Base-by-base conservation (phyloP, 768 basidiomycete species). In the Xanthoconium stramineum region DNA sequence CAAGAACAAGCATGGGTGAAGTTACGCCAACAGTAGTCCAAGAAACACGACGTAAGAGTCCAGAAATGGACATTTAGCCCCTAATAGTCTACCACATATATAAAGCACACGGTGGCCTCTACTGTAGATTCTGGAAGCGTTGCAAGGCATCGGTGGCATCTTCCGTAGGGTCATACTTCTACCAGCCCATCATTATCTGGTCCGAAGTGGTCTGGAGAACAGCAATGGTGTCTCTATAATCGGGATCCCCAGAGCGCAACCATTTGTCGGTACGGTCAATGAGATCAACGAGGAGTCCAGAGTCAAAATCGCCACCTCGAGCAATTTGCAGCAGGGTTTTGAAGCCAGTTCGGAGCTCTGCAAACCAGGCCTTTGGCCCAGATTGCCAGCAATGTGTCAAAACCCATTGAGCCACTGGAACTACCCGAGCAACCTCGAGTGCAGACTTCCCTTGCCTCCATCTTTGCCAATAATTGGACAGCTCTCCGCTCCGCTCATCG, bases 41-140 rank as follows among this genome's bases (percentile, higher is more conserved):
- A 56, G 57, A 54, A 55, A 58, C 51, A 57, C 57, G 52, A 68
- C 62, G 57, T 61, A 63, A 61, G 33, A 48, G 17, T 28, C 59
- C 64, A 50, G 0, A 60, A 63, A 57, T 52, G 56, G 69, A 35
- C 47, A 59, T 55, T 39, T 55, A 50, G 40, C 68, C 59, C 52
- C 52, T 53, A 30, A 11, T 28, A 35, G 33, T 6, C 33, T 12
- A 35, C 33, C 33, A 12, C 24, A 24, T 24, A 24, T 24, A 24
- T 4, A 24, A 24, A 24, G 4, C 24, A 24, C 24, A 24, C 24
- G 24, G 24, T 24, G 24, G 24, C 2, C 2, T 24, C 24, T 24
- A 24, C 24, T 24, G 24, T 24, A 4, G 24, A 24, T 24, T 24
- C 33, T 6, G 12, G 12, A 35, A 6, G 33, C 12, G 33, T 12